Conservation (phyloP, 1,284 basidiomycete species). For the Ceratobasidium sp. region DNA sequence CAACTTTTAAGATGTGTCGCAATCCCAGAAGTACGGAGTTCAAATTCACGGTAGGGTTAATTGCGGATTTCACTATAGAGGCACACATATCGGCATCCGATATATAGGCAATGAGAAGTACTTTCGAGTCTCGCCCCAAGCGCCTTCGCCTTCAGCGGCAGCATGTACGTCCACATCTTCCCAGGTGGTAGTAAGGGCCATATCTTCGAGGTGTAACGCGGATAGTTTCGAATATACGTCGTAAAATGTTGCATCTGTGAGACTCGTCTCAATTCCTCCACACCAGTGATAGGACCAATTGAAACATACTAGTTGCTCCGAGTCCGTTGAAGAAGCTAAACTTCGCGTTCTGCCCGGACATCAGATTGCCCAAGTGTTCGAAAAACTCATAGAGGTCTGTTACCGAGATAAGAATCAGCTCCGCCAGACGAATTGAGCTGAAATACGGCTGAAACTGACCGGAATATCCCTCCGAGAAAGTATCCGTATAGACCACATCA, state of each 20-base stretch:
- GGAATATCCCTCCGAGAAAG: slow-evolving; percentile 90
- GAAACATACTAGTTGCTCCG: slow-evolving; percentile 86
- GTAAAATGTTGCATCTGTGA: slow-evolving; percentile 86
- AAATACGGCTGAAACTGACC: slow-evolving; percentile 59
- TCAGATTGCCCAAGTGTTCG: slow-evolving; percentile 81
- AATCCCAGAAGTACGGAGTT: too few relatives aligned
- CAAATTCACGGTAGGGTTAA: too few relatives aligned
- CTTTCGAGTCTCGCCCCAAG: slow-evolving; percentile 78
- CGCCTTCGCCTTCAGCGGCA: slow-evolving; percentile 60
- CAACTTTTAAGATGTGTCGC: too few relatives aligned
- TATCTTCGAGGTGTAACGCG: slow-evolving; percentile 86
- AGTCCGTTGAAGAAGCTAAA: slow-evolving; percentile 98
- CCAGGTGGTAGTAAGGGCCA: slow-evolving; percentile 84
- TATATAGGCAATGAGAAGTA: slow-evolving; percentile 81
- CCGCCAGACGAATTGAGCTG: neutral
- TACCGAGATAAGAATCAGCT: neutral
- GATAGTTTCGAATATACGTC: slow-evolving; percentile 91
- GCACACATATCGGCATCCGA: slow-evolving; percentile 50
- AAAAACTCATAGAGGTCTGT: slow-evolving; percentile 87
- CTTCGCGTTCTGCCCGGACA: slow-evolving; percentile 81
- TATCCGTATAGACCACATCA: slow-evolving; percentile 95
- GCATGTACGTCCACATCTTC: slow-evolving; percentile 73
- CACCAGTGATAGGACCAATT: slow-evolving; percentile 60
- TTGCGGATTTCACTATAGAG: slow-evolving; percentile 16
- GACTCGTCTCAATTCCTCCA: neutral